phyloP scores from a whole-genome alignment of 176 grass and related monocot genomes.

The Bromus sterilis region DNA sequence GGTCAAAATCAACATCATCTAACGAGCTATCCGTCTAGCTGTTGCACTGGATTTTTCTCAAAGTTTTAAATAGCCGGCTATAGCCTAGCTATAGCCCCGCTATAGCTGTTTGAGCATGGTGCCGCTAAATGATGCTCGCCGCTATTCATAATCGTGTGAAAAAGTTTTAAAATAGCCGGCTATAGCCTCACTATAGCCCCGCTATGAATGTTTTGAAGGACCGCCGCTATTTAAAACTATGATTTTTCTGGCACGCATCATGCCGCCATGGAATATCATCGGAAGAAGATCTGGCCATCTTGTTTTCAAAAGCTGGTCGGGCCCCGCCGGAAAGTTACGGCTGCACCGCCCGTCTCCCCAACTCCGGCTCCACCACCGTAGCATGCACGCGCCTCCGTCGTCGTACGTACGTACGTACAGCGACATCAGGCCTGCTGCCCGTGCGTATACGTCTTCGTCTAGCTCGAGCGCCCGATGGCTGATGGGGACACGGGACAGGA shows the following conservation, averaged over 20 bases:
- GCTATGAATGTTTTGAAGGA: too few relatives aligned
- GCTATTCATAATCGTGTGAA: too few relatives aligned
- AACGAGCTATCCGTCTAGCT: not conserved
- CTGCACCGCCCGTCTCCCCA: not conserved
- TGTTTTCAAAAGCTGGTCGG: not conserved
- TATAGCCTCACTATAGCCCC: too few relatives aligned
- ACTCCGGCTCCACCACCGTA: not conserved
- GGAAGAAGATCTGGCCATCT: conserved; percentile 16
- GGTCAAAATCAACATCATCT: not conserved
- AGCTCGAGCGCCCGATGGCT: not conserved
- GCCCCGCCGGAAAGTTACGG: not conserved
- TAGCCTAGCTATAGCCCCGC: too few relatives aligned
- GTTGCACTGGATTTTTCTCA: not conserved
- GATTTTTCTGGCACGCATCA: conserved; percentile 15
- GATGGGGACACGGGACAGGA: not conserved
- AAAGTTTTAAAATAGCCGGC: too few relatives aligned
- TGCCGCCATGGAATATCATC: not conserved
- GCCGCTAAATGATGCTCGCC: too few relatives aligned
- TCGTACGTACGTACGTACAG: not conserved
- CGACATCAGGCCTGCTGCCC: too few relatives aligned
- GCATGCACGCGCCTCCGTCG: not conserved
- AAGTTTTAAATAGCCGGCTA: too few relatives aligned
- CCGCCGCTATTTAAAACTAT: too few relatives aligned
- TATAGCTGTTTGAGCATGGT: too few relatives aligned
- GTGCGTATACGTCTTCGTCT: not conserved